phyloP scores from a whole-genome alignment of 2,329 filamentous ascomycete species.

The Alternaria triticimaculans region DNA sequence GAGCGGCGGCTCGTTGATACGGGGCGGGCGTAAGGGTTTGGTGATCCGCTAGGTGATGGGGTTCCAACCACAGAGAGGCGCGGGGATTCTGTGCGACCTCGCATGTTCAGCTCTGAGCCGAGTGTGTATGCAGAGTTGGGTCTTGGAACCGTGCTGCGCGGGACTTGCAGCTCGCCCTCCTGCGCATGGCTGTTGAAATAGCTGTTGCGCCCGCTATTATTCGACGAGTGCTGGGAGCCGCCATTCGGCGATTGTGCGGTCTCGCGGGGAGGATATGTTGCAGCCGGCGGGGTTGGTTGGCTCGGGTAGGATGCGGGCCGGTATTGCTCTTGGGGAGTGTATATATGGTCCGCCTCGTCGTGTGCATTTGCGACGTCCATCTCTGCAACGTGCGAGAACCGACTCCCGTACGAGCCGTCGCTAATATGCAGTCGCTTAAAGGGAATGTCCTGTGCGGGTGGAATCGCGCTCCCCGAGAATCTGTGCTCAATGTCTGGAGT shows the following conservation, averaged over 20 bases:
- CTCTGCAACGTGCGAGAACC: slow-evolving; percentile 43
- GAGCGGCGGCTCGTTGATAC: slow-evolving; percentile 61
- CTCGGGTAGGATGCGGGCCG: slow-evolving; percentile 25
- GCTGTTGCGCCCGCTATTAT: slow-evolving; percentile 34
- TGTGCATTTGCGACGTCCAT: slow-evolving; percentile 36
- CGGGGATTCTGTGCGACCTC: slow-evolving; percentile 66
- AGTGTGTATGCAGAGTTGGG: slow-evolving; percentile 80
- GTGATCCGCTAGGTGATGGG: slow-evolving; percentile 50
- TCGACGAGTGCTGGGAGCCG: slow-evolving; percentile 43
- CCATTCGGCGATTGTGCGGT: slow-evolving; percentile 30
- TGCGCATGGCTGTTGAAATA: slow-evolving; percentile 39
- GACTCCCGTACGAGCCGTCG: slow-evolving; percentile 37
- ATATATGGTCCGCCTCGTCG: slow-evolving; percentile 32
- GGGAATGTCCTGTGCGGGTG: slow-evolving; percentile 43
- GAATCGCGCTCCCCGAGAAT: slow-evolving; percentile 32
- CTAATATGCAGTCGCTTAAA: slow-evolving; percentile 45
- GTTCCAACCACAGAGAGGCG: slow-evolving; percentile 55
- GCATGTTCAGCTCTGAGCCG: slow-evolving; percentile 70
- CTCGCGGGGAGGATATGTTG: slow-evolving; percentile 34
- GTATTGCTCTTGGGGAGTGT: slow-evolving; percentile 29
- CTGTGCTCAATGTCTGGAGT: slow-evolving; percentile 35
- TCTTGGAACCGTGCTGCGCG: slow-evolving; percentile 67
- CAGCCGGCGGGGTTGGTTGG: slow-evolving; percentile 34
- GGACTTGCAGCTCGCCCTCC: slow-evolving; percentile 47
- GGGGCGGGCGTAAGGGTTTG: slow-evolving; percentile 54